These are phyloP conservation scores for Acacia confusa DNA, from an alignment of 306 rosid genomes.

Conservation along the genomic window DNA sequence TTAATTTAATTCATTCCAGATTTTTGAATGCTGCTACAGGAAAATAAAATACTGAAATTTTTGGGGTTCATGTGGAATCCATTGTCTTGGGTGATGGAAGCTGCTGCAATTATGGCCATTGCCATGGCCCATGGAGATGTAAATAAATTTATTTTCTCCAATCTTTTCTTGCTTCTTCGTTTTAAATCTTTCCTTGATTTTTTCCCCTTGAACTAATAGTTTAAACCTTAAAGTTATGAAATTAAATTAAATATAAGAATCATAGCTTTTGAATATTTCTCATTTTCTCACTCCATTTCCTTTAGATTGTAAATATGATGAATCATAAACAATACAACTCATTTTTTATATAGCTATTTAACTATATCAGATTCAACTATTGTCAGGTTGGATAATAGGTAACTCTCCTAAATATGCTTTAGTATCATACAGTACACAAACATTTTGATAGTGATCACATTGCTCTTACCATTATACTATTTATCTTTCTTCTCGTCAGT, in stretches of 20 bases:
- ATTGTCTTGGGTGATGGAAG: conserved; percentile 90
- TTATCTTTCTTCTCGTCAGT: too few species aligned
- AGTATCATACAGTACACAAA: background rate
- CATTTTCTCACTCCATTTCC: background rate
- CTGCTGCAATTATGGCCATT: conserved; percentile 78
- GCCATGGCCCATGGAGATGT: conserved; percentile 71
- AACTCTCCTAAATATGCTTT: background rate
- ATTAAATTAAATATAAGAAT: background rate
- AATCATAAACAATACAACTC: background rate
- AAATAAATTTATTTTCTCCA: conserved; percentile 26
- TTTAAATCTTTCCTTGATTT: background rate
- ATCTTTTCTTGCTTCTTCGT: background rate
- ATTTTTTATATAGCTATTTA: background rate
- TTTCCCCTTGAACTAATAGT: too few species aligned
- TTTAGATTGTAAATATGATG: too few species aligned
- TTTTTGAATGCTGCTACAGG: conserved; percentile 36
- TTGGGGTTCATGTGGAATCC: conserved; percentile 92
- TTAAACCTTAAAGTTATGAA: background rate
- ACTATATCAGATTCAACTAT: too few species aligned
- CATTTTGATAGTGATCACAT: too few species aligned
- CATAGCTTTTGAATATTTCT: too few species aligned
- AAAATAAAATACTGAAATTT: conserved; percentile 65
- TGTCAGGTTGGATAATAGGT: too few species aligned
- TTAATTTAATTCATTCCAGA: background rate
- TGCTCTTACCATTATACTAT: background rate